phyloP scores from a whole-genome alignment of 1,284 basidiomycete genomes.

The Volvariella volvacea region DNA sequence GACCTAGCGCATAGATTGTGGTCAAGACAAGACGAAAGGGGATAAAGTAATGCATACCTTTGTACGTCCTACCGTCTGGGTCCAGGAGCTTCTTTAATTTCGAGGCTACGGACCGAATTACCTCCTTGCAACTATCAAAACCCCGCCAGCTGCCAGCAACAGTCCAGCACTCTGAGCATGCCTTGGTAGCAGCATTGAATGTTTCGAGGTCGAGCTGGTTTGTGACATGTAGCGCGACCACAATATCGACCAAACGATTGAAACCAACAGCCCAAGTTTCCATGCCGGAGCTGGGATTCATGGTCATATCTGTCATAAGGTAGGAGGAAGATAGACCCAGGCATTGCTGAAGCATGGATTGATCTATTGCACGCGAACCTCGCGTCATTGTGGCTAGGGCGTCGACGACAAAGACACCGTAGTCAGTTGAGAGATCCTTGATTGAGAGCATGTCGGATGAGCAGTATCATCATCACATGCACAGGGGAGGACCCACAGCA shows the following conservation, averaged over 20 bases:
- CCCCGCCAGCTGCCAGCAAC: conserved; percentile 62
- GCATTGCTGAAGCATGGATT: conserved; percentile 54
- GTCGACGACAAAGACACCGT: conserved; percentile 48
- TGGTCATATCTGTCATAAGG: conserved; percentile 65
- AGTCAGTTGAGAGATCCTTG: conserved; percentile 46
- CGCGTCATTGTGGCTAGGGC: conserved; percentile 44
- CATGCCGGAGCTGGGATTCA: conserved; percentile 42
- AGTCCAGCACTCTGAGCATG: conserved; percentile 79
- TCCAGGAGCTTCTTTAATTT: conserved; percentile 63
- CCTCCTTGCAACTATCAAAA: conserved; percentile 51
- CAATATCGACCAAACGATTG: conserved; percentile 59
- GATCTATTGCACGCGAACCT: conserved; percentile 41
- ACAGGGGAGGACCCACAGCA: too few species aligned
- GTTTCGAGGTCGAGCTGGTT: conserved; percentile 66
- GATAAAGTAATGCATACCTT: conserved; percentile 18
- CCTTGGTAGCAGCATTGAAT: conserved; percentile 61
- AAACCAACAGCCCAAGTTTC: conserved; percentile 61
- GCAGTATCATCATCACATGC: too few species aligned
- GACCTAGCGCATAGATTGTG: conserved; percentile 28
- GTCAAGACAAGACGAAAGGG: conserved; percentile 2
- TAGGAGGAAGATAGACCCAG: conserved; percentile 68
- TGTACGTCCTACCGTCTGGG: conserved; percentile 58
- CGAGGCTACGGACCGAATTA: conserved; percentile 50
- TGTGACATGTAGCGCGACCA: conserved; percentile 57
- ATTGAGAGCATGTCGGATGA: conserved; percentile 5